Evolutionary conservation across 2,329 filamentous ascomycete genomes (phyloP), one percentile per base, ranked within the genome.

Genomic region (Cyphellophora europaea): DNA sequence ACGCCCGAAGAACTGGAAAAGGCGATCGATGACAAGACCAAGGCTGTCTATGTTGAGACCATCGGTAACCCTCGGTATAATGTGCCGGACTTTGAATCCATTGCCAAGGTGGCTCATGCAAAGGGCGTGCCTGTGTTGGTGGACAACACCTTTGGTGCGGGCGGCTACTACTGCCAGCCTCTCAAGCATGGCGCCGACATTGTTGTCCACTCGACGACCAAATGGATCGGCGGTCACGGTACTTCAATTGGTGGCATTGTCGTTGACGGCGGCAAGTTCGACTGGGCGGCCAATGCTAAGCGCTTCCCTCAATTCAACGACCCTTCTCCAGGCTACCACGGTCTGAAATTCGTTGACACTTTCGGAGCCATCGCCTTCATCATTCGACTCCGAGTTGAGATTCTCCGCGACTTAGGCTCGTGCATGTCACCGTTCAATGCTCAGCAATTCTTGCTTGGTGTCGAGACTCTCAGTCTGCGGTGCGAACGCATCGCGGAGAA

Each of bases 241-340:
- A 89, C 86, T 17, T 91, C 85, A 11, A 82, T 93, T 45, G 11
- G 74, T 38, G 86, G 86, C 40, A 70, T 93, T 29, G 71, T 93
- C 30, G 71, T 93, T 44, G 86, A 93, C 62, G 73, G 77, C 42
- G 86, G 86, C 52, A 88, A 83, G 56, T 93, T 93, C 56, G 80
- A 91, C 66, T 93, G 86, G 63, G 85, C 82, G 49, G 81, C 81
- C 62, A 64, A 94, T 57, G 81, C 69, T 30, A 74, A 74, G 50
- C 79, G 88, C 13, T 96, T 96, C 71, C 89, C 89, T 2, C 85
- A 95, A 59, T 87, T 98, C 67, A 74, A 83, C 48, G 84, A 96
- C 62, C 89, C 82, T 1, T 79, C 82, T 0, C 81, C 83, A 38
- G 87, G 88, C 36, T 94, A 93, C 67, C 88, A 94, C 63, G 88